phyloP scores from a whole-genome alignment of 108 stramenopile species.

The Epipyxis sp. region DNA sequence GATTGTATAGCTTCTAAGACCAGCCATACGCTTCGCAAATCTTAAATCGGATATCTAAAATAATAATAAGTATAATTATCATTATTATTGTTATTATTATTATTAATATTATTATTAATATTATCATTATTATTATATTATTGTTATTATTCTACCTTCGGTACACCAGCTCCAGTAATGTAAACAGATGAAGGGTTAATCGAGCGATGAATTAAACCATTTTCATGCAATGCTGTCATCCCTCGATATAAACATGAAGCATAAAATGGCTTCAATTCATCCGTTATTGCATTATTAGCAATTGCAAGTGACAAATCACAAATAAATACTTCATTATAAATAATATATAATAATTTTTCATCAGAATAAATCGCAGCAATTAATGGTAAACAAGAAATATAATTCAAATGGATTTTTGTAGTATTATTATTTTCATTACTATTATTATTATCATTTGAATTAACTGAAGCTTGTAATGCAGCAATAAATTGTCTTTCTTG shows the following conservation, averaged over 20 bases:
- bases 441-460: background rate
- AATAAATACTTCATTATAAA: background rate
- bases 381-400: background rate
- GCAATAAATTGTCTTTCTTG: slow-evolving; percentile 3
- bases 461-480: background rate
- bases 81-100: too few relatives aligned
- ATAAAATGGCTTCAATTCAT: slow-evolving; percentile 1
- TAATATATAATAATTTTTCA: slow-evolving; percentile 14
- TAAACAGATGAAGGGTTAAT: background rate
- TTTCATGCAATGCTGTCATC: background rate
- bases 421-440: too few relatives aligned
- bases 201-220: slow-evolving; percentile 30
- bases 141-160: background rate
- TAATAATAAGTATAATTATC: too few relatives aligned
- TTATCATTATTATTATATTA: too few relatives aligned
- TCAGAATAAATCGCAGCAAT: background rate
- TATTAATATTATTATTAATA: too few relatives aligned
- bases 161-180: background rate
- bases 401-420: too few relatives aligned
- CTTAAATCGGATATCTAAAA: slow-evolving; percentile 21
- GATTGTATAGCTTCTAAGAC: slow-evolving; percentile 32
- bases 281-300: slow-evolving; percentile 2
- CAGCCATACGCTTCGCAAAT: slow-evolving; percentile 33
- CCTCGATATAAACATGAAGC: slow-evolving; percentile 16
- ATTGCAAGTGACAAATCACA: slow-evolving; percentile 16